A percentile compares a stretch with the other conserved stretches of the same genome.
Conservation (phyloP, 176 grass and related monocot species). For the Raddia guianensis region DNA sequence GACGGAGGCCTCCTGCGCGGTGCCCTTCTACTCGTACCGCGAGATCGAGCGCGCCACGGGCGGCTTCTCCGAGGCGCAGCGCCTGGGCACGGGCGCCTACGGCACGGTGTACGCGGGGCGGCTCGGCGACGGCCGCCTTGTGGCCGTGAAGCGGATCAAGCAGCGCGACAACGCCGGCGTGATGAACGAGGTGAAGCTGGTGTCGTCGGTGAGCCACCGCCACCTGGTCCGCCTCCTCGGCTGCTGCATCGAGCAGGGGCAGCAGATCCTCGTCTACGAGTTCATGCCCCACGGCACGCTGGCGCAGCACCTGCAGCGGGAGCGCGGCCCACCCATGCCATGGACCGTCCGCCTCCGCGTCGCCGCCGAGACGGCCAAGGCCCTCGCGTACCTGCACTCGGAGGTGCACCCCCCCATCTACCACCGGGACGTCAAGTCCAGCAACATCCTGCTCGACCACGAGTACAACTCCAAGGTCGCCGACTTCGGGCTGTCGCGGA, state of each 20-base stretch:
- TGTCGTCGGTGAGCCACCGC: slow-evolving; percentile 60
- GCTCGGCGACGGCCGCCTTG: slow-evolving; percentile 44
- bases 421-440: slow-evolving; percentile 79
- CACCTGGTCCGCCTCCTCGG: slow-evolving; percentile 74
- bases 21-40: slow-evolving; percentile 66
- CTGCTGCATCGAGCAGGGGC: slow-evolving; percentile 66
- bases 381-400: slow-evolving; percentile 70
- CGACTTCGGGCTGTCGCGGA: slow-evolving; percentile 73
- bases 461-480: slow-evolving; percentile 71
- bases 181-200: slow-evolving; percentile 75
- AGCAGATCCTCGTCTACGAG: slow-evolving; percentile 89
- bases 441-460: slow-evolving; percentile 74
- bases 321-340: slow-evolving; percentile 55
- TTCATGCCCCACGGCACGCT: slow-evolving; percentile 84
- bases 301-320: slow-evolving; percentile 69
- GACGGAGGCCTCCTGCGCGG: slow-evolving; percentile 38
- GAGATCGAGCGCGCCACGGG: slow-evolving; percentile 70
- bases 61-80: slow-evolving; percentile 52
- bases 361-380: slow-evolving; percentile 67
- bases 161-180: slow-evolving; percentile 48
- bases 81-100: slow-evolving; percentile 73
- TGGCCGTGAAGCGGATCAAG: slow-evolving; percentile 69
- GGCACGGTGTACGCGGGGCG: slow-evolving; percentile 62
- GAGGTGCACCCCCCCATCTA: slow-evolving; percentile 66
- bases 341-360: slow-evolving; percentile 67